Conservation (phyloP, 257 asterid species). For the Ehretia macrophylla region DNA sequence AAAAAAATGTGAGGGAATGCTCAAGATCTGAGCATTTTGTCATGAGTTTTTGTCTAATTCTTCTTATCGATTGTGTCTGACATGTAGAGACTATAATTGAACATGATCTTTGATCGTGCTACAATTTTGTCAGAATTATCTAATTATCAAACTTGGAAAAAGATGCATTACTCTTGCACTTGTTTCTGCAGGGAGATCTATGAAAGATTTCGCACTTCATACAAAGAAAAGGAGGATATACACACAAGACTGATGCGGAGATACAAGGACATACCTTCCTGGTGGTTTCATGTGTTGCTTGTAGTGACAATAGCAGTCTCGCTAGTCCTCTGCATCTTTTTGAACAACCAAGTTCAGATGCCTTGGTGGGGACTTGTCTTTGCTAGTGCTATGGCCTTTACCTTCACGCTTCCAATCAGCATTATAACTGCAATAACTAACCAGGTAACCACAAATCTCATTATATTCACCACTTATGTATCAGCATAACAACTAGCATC, state of each 20-base stretch:
- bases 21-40: too few relatives aligned
- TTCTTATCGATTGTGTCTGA: too few relatives aligned
- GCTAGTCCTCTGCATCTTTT: conserved; percentile 62
- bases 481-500: not conserved
- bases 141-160: not conserved
- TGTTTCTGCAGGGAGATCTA: conserved; percentile 62
- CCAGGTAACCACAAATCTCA: conserved; percentile 45
- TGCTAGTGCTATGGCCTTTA: conserved; percentile 70
- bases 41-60: too few relatives aligned
- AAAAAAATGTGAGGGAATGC: too few relatives aligned
- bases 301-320: conserved; percentile 60
- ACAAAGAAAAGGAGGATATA: conserved; percentile 67
- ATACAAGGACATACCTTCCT: conserved; percentile 81
- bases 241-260: conserved; percentile 79
- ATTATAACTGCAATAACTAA: conserved; percentile 92
- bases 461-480: not conserved
- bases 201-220: conserved; percentile 59
- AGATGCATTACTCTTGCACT: conserved; percentile 6
- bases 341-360: conserved; percentile 83
- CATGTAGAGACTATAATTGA: too few relatives aligned
- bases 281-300: conserved; percentile 81
- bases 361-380: conserved; percentile 96
- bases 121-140: not conserved
- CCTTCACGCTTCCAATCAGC: conserved; percentile 91
- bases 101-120: not conserved